Base-by-base conservation (phyloP, 139 green algal species). In the Volvox reticuliferus region DNA sequence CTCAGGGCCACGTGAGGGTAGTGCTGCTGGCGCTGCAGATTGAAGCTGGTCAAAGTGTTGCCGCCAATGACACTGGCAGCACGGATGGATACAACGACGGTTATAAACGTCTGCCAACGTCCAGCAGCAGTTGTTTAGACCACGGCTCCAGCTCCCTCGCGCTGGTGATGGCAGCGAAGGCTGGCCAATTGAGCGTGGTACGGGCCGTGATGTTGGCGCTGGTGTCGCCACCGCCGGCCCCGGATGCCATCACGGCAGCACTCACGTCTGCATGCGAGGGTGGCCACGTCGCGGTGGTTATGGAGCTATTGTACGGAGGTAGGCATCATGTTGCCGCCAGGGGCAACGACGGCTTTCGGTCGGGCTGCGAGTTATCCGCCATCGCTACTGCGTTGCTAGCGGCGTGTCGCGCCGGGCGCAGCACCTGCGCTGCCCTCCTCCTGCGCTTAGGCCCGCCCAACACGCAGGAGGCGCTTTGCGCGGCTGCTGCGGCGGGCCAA, bases 301-400 rank as follows among this genome's bases (percentile, higher is more conserved):
- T 87, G 50, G 61, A 55, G 61, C 81, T 87, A 12, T 33, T 87
- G 81, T 86, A 73, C 79, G 79, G 44, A 14, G 69, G 44, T 73
- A 55, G 14, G 16, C 36, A 14, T 37, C 21, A 24, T 36, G 36
- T 6, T 73, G 79, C 28, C 30, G 79, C 26, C 16, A 33, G 65
- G 24, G 82, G 65, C 33, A 19, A 33, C 12, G 65, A 20, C 33
- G 35, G 63, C 3, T 33, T 9, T 55, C 9, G 19, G 16, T 24
- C 0, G 6, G 30, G 55, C 55, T 20, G 30, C 14, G 82, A 78
- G 18, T 9, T 22, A 13, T 20, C 30, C 82, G 82, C 82, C 17
- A 1, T 33, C 26, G 61, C 61, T 1, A 35, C 26, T 33, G 82
- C 82, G 65, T 67, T 88, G 63, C 33, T 79, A 62, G 82, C 35